These are phyloP conservation scores for Juglanconis juglandina DNA, from an alignment of 2,329 filamentous ascomycete genomes.

Conservation along the genomic window DNA sequence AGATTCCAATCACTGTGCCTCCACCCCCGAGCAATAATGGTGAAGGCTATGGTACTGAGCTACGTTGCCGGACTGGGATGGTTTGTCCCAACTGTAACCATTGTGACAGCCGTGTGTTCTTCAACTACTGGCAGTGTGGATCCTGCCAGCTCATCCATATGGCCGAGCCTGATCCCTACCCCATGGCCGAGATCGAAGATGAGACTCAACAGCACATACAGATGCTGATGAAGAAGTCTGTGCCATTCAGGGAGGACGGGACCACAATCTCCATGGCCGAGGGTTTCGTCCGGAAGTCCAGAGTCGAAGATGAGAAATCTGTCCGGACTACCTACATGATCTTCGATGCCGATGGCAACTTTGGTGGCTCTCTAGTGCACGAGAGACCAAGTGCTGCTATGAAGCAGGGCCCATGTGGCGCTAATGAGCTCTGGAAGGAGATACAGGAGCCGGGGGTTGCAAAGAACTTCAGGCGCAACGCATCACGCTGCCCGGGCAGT, in stretches of 20 bases:
- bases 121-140: neutral
- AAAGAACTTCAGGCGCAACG: constrained; percentile 43
- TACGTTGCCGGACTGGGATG: neutral
- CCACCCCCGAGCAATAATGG: constrained; percentile 23
- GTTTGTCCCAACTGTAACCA: neutral
- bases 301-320: constrained; percentile 22
- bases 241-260: neutral
- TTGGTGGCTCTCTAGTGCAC: constrained; percentile 39
- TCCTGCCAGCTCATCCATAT: neutral
- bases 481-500: constrained; percentile 33
- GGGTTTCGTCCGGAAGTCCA: neutral
- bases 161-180: neutral
- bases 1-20: constrained; percentile 28
- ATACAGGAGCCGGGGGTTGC: constrained; percentile 38
- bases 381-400: constrained; percentile 54
- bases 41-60: constrained; percentile 21
- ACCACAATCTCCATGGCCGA: neutral
- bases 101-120: neutral
- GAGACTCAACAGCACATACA: neutral
- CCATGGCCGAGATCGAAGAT: neutral
- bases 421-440: constrained; percentile 57
- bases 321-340: constrained; percentile 36
- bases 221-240: neutral
- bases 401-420: constrained; percentile 39
- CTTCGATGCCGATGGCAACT: constrained; percentile 36